phyloP scores from a whole-genome alignment of 805 yeast genomes.

The Candida ortonii region DNA sequence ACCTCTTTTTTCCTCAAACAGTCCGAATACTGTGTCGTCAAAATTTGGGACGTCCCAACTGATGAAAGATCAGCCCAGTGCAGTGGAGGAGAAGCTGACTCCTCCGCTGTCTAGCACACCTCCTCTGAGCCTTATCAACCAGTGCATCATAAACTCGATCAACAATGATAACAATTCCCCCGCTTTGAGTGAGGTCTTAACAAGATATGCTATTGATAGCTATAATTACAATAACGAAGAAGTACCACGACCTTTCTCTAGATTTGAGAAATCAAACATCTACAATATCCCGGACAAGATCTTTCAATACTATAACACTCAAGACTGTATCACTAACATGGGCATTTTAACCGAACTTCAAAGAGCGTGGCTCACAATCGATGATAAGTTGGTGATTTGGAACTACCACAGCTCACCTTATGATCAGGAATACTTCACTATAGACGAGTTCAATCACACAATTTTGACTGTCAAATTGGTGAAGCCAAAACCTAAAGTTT shows the following conservation, averaged over 20 bases:
- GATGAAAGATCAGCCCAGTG: constrained; percentile 21
- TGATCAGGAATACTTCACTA: constrained; percentile 65
- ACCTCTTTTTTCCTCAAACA: constrained; percentile 11
- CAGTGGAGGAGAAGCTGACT: constrained; percentile 28
- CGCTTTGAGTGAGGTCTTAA: constrained; percentile 52
- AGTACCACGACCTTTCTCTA: constrained; percentile 54
- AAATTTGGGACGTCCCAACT: constrained; percentile 18
- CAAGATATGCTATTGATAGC: constrained; percentile 64
- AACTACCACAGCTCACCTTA: constrained; percentile 48
- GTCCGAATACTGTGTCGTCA: constrained; percentile 7
- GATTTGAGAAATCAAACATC: constrained; percentile 70
- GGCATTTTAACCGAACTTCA: constrained; percentile 80
- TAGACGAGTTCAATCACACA: constrained; percentile 78
- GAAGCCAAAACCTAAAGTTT: constrained; percentile 78
- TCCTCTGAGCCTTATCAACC: constrained; percentile 58
- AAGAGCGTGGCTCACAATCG: constrained; percentile 83
- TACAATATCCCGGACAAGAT: constrained; percentile 78
- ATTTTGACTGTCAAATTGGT: constrained; percentile 73
- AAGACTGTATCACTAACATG: constrained; percentile 67
- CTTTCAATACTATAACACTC: constrained; percentile 64
- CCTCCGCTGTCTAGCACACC: constrained; percentile 51
- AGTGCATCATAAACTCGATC: constrained; percentile 58
- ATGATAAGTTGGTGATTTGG: constrained; percentile 83
- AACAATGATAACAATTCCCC: constrained; percentile 58
- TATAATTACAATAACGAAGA: constrained; percentile 50